Base-by-base conservation (phyloP, 2,329 filamentous ascomycete genomes). In the Talaromyces sp. region DNA sequence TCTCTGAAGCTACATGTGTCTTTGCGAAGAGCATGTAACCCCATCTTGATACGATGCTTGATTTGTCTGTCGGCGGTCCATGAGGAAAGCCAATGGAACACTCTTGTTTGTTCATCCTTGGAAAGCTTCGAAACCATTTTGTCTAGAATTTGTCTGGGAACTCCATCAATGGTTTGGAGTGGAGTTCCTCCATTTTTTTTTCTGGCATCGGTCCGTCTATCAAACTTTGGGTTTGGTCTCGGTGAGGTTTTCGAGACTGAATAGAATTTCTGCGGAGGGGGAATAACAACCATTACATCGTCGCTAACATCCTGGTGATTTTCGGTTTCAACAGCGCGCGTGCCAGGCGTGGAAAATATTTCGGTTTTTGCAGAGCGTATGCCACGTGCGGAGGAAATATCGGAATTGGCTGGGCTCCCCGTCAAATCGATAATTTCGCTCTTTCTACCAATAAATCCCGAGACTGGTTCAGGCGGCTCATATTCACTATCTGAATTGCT, bases 351-450 rank as follows among this genome's bases (percentile, higher is more conserved):
- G 4, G 58, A 41, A 43, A 27, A 31, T 6, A 6, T 31, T 31
- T 37, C 57, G 5, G 41, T 57, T 67, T 78, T 77, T 8, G 79
- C 63, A 33, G 75, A 74, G 7, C 77, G 77, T 0, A 78, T 80
- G 27, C n/a, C 49, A 25, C 31, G 31, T 10, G 39, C 22, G 4
- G 58, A 41, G 43, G 45, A 31, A 15, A 27, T 27, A 39, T 62
- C 43, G 25, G 49, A 43, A 27, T 11, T 52, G n/a, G 70, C 63
- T 11, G 69, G 69, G 27, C 72, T 72, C 39, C 60, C 57, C 6
- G 75, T 80, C 45, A 81, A 69, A 69, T 80, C 79, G 49, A 77
- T 72, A 17, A 69, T 56, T 10, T 73, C 71, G 56, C 68, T 54
- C 37, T 66, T 63, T 52, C 52, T 27, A 19, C 35, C 50, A 11